Conservation (phyloP, 768 basidiomycete species). For the Termitomyces sp. region DNA sequence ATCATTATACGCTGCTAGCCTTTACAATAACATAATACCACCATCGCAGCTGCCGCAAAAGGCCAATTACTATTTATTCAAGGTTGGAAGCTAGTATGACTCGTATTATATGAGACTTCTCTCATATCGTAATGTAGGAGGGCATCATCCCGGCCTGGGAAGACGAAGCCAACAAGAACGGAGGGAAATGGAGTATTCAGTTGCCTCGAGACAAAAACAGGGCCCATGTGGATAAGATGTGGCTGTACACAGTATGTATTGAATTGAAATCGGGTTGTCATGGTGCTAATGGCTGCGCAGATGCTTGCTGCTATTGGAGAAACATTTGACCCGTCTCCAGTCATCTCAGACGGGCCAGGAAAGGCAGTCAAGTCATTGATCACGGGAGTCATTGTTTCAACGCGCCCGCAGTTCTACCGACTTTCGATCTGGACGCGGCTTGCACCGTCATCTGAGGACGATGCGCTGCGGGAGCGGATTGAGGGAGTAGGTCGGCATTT, state of each 20-base stretch:
- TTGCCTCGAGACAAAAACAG: conserved; percentile 94
- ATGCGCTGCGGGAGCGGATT: conserved; percentile 67
- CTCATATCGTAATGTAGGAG: conserved; percentile 46
- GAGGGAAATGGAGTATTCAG: conserved; percentile 99
- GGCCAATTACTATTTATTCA: conserved; percentile 99
- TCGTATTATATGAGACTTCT: neutral
- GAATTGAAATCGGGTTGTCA: neutral
- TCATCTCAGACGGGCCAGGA: conserved; percentile 35
- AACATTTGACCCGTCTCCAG: conserved; percentile 89
- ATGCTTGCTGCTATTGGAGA: conserved; percentile 99
- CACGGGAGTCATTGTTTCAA: conserved; percentile 93
- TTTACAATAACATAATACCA: conserved; percentile 97
- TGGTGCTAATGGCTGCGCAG: conserved; percentile 33
- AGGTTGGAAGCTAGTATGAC: conserved; percentile 40
- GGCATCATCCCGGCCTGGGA: conserved; percentile 98
- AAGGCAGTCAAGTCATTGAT: conserved; percentile 55
- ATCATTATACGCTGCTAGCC: conserved; percentile 33
- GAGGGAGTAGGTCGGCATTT: conserved; percentile 85
- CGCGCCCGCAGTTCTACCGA: conserved; percentile 92
- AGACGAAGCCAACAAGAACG: conserved; percentile 92
- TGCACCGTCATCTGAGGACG: conserved; percentile 58
- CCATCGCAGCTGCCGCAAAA: conserved; percentile 91
- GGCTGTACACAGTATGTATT: conserved; percentile 85
- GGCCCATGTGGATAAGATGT: conserved; percentile 83
- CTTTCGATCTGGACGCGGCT: conserved; percentile 96